Conservation (phyloP, 2,329 filamentous ascomycete species). For the Dothistroma pini region DNA sequence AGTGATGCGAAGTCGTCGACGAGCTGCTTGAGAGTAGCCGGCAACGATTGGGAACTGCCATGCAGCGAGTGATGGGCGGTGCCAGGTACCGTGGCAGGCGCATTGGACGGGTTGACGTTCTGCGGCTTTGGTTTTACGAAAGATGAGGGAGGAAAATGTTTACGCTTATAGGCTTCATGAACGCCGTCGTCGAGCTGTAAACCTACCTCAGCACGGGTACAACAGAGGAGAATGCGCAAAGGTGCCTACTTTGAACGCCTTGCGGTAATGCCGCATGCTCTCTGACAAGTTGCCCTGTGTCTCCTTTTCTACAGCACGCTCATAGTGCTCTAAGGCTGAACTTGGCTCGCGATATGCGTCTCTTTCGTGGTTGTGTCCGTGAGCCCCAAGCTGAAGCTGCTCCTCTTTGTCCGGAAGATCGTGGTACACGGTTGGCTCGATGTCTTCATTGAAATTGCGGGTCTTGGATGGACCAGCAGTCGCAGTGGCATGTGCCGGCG, state of each 20-base stretch:
- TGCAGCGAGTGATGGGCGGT: conserved; percentile 55
- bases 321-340: conserved; percentile 88
- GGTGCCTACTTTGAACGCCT: conserved; percentile 71
- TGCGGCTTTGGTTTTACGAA: conserved; percentile 49
- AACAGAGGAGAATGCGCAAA: conserved; percentile 2
- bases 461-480: conserved; percentile 22
- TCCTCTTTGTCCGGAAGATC: conserved; percentile 47
- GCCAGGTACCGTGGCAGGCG: conserved; percentile 50
- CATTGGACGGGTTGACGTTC: conserved; percentile 40
- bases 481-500: conserved; percentile 7
- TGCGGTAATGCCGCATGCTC: conserved; percentile 81
- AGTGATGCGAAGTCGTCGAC: conserved; percentile 71
- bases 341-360: conserved; percentile 51
- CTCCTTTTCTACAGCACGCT: conserved; percentile 86
- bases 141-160: conserved; percentile 72
- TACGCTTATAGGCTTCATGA: conserved; percentile 82
- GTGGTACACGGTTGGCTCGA: conserved; percentile 42
- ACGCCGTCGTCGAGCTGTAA: conserved; percentile 74
- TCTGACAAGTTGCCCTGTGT: conserved; percentile 80
- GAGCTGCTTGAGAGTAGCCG: conserved; percentile 59
- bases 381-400: conserved; percentile 38
- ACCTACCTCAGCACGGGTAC: conserved; percentile 31
- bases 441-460: conserved; percentile 39
- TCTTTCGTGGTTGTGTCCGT: conserved; percentile 40
- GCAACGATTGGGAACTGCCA: conserved; percentile 37